A percentile compares a stretch with the other conserved stretches of the same genome.
Conservation (phyloP, 148 eudicot species). For the Bassia scoparia region DNA sequence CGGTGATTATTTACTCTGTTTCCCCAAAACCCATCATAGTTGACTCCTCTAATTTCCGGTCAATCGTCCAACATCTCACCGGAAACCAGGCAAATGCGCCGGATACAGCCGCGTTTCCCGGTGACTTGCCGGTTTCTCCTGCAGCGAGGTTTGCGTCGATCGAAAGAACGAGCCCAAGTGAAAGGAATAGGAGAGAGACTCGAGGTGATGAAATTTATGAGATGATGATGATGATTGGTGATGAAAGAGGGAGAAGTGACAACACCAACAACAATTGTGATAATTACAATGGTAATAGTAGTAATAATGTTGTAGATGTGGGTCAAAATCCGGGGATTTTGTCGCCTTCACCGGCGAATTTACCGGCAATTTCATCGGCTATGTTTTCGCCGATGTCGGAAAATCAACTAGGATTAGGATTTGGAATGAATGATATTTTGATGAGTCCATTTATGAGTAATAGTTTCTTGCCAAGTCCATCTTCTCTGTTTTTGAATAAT, state of each 20-base stretch:
- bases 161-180: conserved; percentile 54
- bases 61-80: conserved; percentile 67
- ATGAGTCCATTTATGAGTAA: conserved; percentile 39
- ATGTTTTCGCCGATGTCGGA: conserved; percentile 43
- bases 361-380: conserved; percentile 45
- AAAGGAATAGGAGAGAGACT: conserved; percentile 27
- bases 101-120: background rate
- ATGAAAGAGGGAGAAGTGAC: conserved; percentile 21
- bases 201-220: background rate
- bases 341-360: conserved; percentile 66
- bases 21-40: conserved; percentile 69
- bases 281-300: background rate
- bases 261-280: background rate
- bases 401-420: background rate
- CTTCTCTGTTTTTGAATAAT: conserved; percentile 32
- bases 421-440: conserved; percentile 28
- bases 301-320: conserved; percentile 4
- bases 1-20: conserved; percentile 69
- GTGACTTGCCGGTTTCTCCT: conserved; percentile 45
- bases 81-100: conserved; percentile 30
- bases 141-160: conserved; percentile 67
- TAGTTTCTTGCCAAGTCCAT: conserved; percentile 50
- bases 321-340: conserved; percentile 52
- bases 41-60: conserved; percentile 52
- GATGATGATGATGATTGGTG: conserved; percentile 14